These are phyloP conservation scores for Cucurbita moschata DNA, from an alignment of 306 rosid genomes.

Conservation along the genomic window DNA sequence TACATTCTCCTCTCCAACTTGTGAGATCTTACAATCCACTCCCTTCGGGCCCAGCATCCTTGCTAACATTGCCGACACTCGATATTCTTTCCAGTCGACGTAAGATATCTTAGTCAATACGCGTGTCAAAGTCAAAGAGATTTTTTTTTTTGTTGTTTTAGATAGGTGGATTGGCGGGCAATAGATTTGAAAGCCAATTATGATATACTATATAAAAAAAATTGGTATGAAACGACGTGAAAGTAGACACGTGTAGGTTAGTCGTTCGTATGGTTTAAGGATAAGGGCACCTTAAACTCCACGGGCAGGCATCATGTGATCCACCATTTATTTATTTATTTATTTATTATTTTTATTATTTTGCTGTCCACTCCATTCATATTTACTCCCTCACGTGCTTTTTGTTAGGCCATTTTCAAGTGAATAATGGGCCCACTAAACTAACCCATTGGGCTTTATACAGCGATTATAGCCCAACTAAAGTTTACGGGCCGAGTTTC, in stretches of 20 bases:
- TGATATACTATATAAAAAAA: background rate
- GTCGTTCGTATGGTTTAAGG: background rate
- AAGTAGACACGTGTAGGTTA: background rate
- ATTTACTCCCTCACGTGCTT: constrained; percentile 8
- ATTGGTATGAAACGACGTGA: background rate
- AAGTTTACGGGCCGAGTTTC: background rate
- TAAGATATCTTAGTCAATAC: too few species aligned
- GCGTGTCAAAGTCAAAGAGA: too few species aligned
- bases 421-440: background rate
- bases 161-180: too few species aligned
- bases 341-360: background rate
- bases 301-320: constrained; percentile 3
- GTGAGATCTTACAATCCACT: too few species aligned
- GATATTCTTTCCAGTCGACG: too few species aligned
- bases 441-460: background rate
- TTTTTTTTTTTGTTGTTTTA: too few species aligned
- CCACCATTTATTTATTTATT: background rate
- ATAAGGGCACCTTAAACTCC: background rate
- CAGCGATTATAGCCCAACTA: background rate
- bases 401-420: background rate
- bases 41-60: too few species aligned
- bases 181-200: background rate
- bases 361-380: background rate
- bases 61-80: too few species aligned
- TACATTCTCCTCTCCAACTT: too few species aligned